Conservation (phyloP, 2,329 filamentous ascomycete genomes). For the Beauveria medogensis region DNA sequence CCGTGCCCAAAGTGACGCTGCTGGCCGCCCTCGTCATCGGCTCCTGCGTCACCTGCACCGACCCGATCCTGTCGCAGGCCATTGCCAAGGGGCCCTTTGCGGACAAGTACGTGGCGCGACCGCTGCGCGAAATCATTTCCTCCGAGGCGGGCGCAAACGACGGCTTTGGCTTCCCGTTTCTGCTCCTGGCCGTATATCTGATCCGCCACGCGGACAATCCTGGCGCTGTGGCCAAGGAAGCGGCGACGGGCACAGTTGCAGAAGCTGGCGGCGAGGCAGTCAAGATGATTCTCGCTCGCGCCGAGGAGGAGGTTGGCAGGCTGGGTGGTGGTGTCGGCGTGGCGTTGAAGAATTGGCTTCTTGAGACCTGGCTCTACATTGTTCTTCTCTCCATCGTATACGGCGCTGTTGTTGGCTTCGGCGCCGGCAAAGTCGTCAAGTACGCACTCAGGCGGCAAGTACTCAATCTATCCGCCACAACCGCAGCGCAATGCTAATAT, state of each 20-base stretch:
- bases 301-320: conserved; percentile 34
- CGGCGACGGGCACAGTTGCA: not conserved
- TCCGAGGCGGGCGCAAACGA: conserved; percentile 55
- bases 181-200: conserved; percentile 49
- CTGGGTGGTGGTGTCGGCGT: conserved; percentile 43
- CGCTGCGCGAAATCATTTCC: conserved; percentile 53
- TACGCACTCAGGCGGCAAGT: conserved; percentile 28
- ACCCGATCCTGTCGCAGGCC: conserved; percentile 54
- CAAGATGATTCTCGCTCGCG: conserved; percentile 15
- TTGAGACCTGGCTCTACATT: conserved; percentile 54
- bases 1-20: conserved; percentile 45
- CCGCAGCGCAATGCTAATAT: not conserved
- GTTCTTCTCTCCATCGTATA: conserved; percentile 45
- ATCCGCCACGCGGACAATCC: conserved; percentile 43
- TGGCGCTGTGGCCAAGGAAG: conserved; percentile 13
- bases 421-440: conserved; percentile 38
- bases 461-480: not conserved
- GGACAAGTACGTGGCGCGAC: conserved; percentile 51
- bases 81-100: conserved; percentile 50
- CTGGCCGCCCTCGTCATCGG: conserved; percentile 49
- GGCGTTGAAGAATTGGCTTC: conserved; percentile 48
- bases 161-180: conserved; percentile 54
- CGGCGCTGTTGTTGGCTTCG: conserved; percentile 42
- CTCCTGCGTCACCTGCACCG: conserved; percentile 53
- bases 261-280: conserved; percentile 1